Conservation (phyloP, 371 early-diverging fungal species). For the Mucor mucedo region DNA sequence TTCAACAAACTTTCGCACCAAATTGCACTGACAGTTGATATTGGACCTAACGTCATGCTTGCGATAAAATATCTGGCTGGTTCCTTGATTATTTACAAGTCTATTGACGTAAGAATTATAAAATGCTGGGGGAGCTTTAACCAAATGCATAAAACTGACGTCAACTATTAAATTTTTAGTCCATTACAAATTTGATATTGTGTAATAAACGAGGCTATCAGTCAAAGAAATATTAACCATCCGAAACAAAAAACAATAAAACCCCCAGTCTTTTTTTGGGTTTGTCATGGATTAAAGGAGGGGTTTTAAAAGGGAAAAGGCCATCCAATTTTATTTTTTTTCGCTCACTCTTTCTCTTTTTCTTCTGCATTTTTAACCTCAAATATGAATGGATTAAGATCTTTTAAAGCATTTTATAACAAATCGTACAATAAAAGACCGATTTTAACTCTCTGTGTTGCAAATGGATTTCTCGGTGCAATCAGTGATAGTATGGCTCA, state of each 20-base stretch:
- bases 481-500: constrained; percentile 77
- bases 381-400: constrained; percentile 35
- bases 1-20: constrained; percentile 18
- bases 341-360: constrained; percentile 1
- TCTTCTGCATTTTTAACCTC: constrained; percentile 4
- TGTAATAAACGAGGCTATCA: background rate
- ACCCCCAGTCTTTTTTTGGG: background rate
- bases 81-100: constrained; percentile 20
- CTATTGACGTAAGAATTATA: constrained; percentile 31
- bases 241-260: background rate
- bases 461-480: constrained; percentile 74
- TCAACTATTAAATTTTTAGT: constrained; percentile 9
- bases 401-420: constrained; percentile 48
- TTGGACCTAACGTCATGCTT: constrained; percentile 23
- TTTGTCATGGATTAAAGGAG: background rate
- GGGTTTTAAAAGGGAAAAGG: constrained; percentile 6
- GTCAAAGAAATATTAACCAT: constrained; percentile 8
- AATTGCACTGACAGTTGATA: constrained; percentile 16
- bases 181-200: background rate
- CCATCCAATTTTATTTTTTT: constrained; percentile 1
- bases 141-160: constrained; percentile 14
- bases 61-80: constrained; percentile 23
- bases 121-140: background rate
- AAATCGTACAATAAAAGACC: constrained; percentile 62
- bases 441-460: constrained; percentile 68